A percentile compares a stretch with the other conserved stretches of the same genome.
Conservation (phyloP, 345 rosid genomes). For the Populus simonii region DNA sequence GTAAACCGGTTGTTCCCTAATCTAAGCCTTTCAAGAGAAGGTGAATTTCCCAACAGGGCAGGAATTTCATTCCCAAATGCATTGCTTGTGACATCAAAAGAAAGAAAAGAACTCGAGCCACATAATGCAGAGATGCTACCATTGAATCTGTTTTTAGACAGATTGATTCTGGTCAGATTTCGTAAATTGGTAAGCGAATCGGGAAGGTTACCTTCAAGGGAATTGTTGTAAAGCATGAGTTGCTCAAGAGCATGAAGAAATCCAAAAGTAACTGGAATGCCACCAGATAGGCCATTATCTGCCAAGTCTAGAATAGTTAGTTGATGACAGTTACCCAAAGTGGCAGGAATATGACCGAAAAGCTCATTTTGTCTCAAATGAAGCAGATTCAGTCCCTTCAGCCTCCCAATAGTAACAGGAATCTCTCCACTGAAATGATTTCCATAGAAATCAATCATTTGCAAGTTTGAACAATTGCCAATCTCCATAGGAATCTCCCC, state of each 20-base stretch:
- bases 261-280: conserved; percentile 58
- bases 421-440: conserved; percentile 70
- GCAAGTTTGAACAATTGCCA: conserved; percentile 72
- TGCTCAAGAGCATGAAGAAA: conserved; percentile 51
- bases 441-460: conserved; percentile 77
- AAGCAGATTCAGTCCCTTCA: conserved; percentile 55
- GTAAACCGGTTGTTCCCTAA: conserved; percentile 69
- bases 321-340: conserved; percentile 67
- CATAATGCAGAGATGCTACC: conserved; percentile 69
- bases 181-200: conserved; percentile 47
- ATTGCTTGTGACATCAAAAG: conserved; percentile 81
- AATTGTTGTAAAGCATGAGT: conserved; percentile 92
- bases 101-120: conserved; percentile 61
- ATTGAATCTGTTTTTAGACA: conserved; percentile 62
- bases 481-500: conserved; percentile 79
- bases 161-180: conserved; percentile 83
- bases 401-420: conserved; percentile 55
- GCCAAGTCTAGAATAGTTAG: conserved; percentile 80
- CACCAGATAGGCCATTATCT: conserved; percentile 67
- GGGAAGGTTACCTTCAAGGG: conserved; percentile 73
- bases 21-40: conserved; percentile 71
- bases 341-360: conserved; percentile 59
- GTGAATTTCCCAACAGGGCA: conserved; percentile 67
- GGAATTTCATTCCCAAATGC: conserved; percentile 65
- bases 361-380: conserved; percentile 83